These are phyloP conservation scores for Penicillium brevicompactum DNA, from an alignment of 2,329 filamentous ascomycete species.

Conservation along the genomic window DNA sequence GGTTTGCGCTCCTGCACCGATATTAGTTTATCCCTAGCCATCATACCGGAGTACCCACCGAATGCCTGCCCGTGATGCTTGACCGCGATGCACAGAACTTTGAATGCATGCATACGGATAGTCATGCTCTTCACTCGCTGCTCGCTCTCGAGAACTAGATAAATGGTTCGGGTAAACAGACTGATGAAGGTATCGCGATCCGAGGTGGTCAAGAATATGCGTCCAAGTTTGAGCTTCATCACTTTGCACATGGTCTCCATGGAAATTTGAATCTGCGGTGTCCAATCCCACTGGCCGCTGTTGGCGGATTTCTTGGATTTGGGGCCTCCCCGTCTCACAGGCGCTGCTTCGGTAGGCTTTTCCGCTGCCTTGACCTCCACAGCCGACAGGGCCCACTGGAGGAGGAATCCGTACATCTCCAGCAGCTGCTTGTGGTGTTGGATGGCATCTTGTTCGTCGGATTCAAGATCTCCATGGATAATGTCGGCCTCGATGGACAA, in stretches of 20 bases:
- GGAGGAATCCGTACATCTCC: slow-evolving; percentile 89
- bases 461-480: slow-evolving; percentile 82
- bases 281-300: slow-evolving; percentile 85
- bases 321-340: slow-evolving; percentile 71
- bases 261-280: slow-evolving; percentile 80
- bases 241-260: slow-evolving; percentile 96
- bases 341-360: slow-evolving; percentile 73
- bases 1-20: slow-evolving; percentile 77
- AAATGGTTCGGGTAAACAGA: slow-evolving; percentile 88
- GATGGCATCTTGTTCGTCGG: slow-evolving; percentile 85
- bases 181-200: slow-evolving; percentile 94
- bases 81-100: slow-evolving; percentile 91
- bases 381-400: slow-evolving; percentile 95
- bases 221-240: slow-evolving; percentile 84
- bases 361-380: slow-evolving; percentile 92
- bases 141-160: slow-evolving; percentile 92
- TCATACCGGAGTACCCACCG: slow-evolving; percentile 55
- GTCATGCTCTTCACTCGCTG: slow-evolving; percentile 83
- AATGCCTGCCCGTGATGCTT: slow-evolving; percentile 98
- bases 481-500: slow-evolving; percentile 82
- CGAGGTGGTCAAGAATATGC: slow-evolving; percentile 93
- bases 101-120: slow-evolving; percentile 96
- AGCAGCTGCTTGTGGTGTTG: slow-evolving; percentile 87
- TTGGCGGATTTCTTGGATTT: slow-evolving; percentile 74
- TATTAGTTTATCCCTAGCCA: slow-evolving; percentile 21